A percentile compares a stretch with the other conserved stretches of the same genome.
Evolutionary conservation across 2,329 filamentous ascomycete genomes (phyloP).

Genomic region (Exophiala viscosa): DNA sequence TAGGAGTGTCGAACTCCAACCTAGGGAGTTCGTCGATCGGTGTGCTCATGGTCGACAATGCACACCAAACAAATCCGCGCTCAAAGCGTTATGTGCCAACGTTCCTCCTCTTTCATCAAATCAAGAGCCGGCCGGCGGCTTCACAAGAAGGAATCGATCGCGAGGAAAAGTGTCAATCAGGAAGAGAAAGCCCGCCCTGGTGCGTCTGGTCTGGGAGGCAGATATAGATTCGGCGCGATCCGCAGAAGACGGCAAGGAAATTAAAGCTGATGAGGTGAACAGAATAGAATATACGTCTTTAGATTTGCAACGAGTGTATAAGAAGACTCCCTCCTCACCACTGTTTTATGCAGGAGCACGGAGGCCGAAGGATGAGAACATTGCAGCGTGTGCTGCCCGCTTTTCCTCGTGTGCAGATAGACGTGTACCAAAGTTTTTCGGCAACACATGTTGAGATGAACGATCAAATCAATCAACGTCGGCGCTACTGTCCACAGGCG

Average conservation of each 20-base stretch:
- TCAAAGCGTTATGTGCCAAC: background rate
- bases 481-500: background rate
- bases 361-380: too few species aligned
- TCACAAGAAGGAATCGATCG: constrained; percentile 5
- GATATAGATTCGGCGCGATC: background rate
- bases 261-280: too few species aligned
- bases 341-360: too few species aligned
- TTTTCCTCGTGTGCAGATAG: too few species aligned
- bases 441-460: too few species aligned
- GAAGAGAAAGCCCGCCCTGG: background rate
- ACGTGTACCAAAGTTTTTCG: too few species aligned
- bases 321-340: too few species aligned
- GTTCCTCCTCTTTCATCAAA: background rate
- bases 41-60: constrained; percentile 33
- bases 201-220: background rate
- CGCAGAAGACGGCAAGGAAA: too few species aligned
- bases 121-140: constrained; percentile 15
- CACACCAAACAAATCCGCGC: background rate
- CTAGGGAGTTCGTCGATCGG: constrained; percentile 33
- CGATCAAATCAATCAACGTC: background rate
- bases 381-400: too few species aligned
- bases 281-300: too few species aligned
- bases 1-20: constrained; percentile 28
- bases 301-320: too few species aligned
- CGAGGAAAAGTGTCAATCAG: constrained; percentile 2